These are phyloP conservation scores for Sugiyamaella boreocaroliniensis DNA, from an alignment of 805 yeast species.

Conservation along the genomic window DNA sequence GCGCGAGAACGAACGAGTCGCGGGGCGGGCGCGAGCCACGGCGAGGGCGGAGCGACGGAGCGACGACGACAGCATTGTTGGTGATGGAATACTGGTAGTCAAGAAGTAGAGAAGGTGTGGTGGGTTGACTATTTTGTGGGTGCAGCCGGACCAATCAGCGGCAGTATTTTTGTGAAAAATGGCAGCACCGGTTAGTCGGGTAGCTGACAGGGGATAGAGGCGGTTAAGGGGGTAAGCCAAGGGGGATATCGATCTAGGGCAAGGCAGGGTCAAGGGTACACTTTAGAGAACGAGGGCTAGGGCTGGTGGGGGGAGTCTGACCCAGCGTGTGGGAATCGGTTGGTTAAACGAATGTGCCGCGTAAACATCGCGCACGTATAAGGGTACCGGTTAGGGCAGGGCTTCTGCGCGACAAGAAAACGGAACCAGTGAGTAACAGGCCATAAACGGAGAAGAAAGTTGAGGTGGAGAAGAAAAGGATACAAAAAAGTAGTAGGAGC, in stretches of 20 bases:
- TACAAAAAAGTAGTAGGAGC: too few relatives aligned
- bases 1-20: slow-evolving; percentile 3
- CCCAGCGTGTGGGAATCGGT: too few relatives aligned
- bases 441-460: too few relatives aligned
- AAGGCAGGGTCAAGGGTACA: too few relatives aligned
- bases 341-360: too few relatives aligned
- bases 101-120: background rate
- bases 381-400: too few relatives aligned
- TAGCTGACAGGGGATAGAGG: background rate
- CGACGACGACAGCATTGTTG: slow-evolving; percentile 2
- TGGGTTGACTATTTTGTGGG: background rate
- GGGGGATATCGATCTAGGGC: background rate
- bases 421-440: too few relatives aligned
- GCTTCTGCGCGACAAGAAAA: too few relatives aligned
- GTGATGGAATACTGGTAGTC: background rate
- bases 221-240: background rate
- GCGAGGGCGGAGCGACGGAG: slow-evolving; percentile 2
- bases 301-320: too few relatives aligned
- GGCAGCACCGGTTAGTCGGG: background rate
- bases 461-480: too few relatives aligned
- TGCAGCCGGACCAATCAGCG: background rate
- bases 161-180: background rate
- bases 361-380: too few relatives aligned
- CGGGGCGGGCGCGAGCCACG: slow-evolving; percentile 3
- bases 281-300: too few relatives aligned